These are phyloP conservation scores for Colletotrichum kahawae DNA, from an alignment of 2,329 filamentous ascomycete species.

Conservation along the genomic window DNA sequence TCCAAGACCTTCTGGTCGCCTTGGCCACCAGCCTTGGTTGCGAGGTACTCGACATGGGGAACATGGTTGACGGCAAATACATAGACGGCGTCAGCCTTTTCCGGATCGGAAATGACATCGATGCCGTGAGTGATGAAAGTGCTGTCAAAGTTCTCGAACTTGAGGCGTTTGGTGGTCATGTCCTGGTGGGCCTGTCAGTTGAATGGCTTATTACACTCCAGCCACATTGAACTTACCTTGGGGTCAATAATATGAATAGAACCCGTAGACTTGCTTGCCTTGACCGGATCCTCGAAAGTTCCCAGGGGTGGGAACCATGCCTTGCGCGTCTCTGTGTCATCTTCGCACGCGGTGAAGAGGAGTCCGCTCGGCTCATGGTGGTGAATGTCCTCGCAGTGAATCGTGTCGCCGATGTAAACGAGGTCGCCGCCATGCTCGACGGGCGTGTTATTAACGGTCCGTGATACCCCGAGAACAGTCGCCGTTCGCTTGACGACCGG, in stretches of 20 bases:
- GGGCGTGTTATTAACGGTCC: slow-evolving; percentile 25
- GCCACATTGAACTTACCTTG: slow-evolving; percentile 38
- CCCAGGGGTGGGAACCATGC: slow-evolving; percentile 57
- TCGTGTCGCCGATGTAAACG: slow-evolving; percentile 53
- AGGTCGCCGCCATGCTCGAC: slow-evolving; percentile 34
- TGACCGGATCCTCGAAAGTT: slow-evolving; percentile 43
- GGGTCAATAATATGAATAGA: slow-evolving; percentile 60
- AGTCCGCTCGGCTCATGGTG: slow-evolving; percentile 51
- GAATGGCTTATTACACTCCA: background rate
- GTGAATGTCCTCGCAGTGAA: slow-evolving; percentile 66
- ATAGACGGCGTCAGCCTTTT: slow-evolving; percentile 51
- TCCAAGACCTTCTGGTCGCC: slow-evolving; percentile 30
- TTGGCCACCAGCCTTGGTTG: slow-evolving; percentile 34
- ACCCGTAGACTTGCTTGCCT: slow-evolving; percentile 40
- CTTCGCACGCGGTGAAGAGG: slow-evolving; percentile 63
- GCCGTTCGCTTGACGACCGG: background rate
- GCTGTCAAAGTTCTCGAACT: slow-evolving; percentile 54
- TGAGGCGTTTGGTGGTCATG: slow-evolving; percentile 37
- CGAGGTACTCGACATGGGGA: slow-evolving; percentile 42
- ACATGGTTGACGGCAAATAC: slow-evolving; percentile 67
- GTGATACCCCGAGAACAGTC: slow-evolving; percentile 31
- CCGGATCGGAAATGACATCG: slow-evolving; percentile 58
- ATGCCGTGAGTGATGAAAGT: slow-evolving; percentile 66
- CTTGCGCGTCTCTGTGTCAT: slow-evolving; percentile 43
- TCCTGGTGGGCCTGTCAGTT: slow-evolving; percentile 28